Percentiles rank a stretch among this genome's conserved stretches.
phyloP scores from a whole-genome alignment of 164 flowering plant genomes.

The grape (Vitis vinifera) region ASM3070453v1 NC_081817.1:460501-461000 shows the following conservation, averaged over 20 bases:
- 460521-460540: too few relatives aligned
- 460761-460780: background rate
- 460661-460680: too few relatives aligned
- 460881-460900: constrained; percentile 25
- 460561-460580: too few relatives aligned
- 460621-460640: too few relatives aligned
- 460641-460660: too few relatives aligned
- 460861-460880: constrained; percentile 11
- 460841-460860: constrained; percentile 18
- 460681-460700: too few relatives aligned
- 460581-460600: too few relatives aligned
- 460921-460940: constrained; percentile 34
- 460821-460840: constrained; percentile 29
- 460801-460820: constrained; percentile 25
- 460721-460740: too few relatives aligned
- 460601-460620: too few relatives aligned
- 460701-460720: too few relatives aligned
- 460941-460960: constrained; percentile 4
- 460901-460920: constrained; percentile 36
- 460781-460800: background rate
- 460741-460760: constrained; percentile 30
- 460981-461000: background rate
- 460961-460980: constrained; percentile 3
- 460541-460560: too few relatives aligned
- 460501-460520: too few relatives aligned